Conservation (phyloP, 495 filamentous ascomycete genomes). For the Staphylotrichum longicolle region DNA sequence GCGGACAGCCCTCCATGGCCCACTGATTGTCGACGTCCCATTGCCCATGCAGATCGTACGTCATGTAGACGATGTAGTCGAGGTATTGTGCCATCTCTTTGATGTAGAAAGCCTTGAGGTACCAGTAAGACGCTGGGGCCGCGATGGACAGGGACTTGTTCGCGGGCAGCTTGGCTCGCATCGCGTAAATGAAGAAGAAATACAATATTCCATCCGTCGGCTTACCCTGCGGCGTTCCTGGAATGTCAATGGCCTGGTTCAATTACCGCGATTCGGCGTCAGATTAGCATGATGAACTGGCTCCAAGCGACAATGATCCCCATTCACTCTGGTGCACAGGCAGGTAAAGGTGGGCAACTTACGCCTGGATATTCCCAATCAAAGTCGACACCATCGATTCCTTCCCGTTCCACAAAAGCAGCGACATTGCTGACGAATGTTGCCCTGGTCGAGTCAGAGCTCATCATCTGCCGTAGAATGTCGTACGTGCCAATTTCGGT, state of each 20-base stretch:
- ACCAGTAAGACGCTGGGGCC: constrained; percentile 22
- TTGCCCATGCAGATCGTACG: constrained; percentile 34
- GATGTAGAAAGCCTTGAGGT: neutral
- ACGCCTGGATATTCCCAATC: constrained; percentile 46
- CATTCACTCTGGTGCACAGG: no score
- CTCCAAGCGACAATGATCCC: no score
- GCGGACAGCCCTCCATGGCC: neutral
- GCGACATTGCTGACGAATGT: constrained; percentile 31
- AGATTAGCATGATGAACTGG: no score
- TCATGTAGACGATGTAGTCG: constrained; percentile 45
- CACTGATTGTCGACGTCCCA: constrained; percentile 19
- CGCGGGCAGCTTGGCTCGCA: constrained; percentile 21
- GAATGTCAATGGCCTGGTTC: constrained; percentile 29
- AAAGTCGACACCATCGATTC: constrained; percentile 39
- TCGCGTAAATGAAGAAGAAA: constrained; percentile 21
- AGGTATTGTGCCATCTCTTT: neutral
- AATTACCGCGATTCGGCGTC: no score
- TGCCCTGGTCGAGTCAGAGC: constrained; percentile 22
- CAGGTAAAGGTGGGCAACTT: neutral
- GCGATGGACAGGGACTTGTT: constrained; percentile 29
- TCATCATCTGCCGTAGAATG: constrained; percentile 3
- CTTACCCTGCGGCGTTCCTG: constrained; percentile 25
- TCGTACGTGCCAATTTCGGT: neutral
- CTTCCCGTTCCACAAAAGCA: constrained; percentile 28
- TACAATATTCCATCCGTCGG: constrained; percentile 26